phyloP scores from a whole-genome alignment of 305 asterid species.

The Ilex paraguariensis region DNA sequence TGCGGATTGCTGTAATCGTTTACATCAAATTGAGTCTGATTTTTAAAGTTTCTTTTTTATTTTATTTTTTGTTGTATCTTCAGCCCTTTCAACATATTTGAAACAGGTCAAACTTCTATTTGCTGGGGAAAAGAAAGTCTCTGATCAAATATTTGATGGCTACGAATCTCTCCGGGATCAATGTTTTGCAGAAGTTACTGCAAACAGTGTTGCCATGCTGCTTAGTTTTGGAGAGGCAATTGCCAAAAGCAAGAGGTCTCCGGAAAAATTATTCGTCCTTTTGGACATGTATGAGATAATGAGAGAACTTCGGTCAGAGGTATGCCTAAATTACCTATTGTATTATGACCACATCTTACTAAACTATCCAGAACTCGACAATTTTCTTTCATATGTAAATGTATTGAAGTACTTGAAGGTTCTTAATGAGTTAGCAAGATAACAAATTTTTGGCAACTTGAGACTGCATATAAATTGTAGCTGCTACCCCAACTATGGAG shows the following conservation, averaged over 20 bases:
- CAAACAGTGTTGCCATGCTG: conserved; percentile 59
- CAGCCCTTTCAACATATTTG: conserved; percentile 6
- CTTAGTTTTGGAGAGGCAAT: conserved; percentile 96
- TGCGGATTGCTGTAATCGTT: conserved; percentile 73
- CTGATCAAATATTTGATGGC: conserved; percentile 67
- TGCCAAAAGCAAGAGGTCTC: conserved; percentile 91
- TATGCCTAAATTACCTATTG: conserved; percentile 18
- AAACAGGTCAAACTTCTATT: conserved; percentile 81
- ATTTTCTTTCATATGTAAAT: too few relatives aligned
- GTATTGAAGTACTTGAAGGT: too few relatives aligned
- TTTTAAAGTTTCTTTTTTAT: background rate
- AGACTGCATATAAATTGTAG: too few relatives aligned
- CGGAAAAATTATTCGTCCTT: conserved; percentile 93
- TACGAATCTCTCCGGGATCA: conserved; percentile 70
- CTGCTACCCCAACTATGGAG: too few relatives aligned
- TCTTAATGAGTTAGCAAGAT: too few relatives aligned
- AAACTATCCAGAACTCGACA: too few relatives aligned
- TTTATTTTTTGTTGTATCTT: conserved; percentile 12
- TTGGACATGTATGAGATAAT: conserved; percentile 96
- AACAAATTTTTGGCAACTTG: too few relatives aligned
- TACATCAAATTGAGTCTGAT: conserved; percentile 3
- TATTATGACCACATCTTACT: too few relatives aligned
- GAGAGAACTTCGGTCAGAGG: conserved; percentile 95
- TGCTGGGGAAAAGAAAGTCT: conserved; percentile 79
- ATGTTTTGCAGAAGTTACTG: conserved; percentile 76